These are phyloP conservation scores for Zanthoxylum bungeanum DNA, from an alignment of 345 rosid species.

Conservation along the genomic window DNA sequence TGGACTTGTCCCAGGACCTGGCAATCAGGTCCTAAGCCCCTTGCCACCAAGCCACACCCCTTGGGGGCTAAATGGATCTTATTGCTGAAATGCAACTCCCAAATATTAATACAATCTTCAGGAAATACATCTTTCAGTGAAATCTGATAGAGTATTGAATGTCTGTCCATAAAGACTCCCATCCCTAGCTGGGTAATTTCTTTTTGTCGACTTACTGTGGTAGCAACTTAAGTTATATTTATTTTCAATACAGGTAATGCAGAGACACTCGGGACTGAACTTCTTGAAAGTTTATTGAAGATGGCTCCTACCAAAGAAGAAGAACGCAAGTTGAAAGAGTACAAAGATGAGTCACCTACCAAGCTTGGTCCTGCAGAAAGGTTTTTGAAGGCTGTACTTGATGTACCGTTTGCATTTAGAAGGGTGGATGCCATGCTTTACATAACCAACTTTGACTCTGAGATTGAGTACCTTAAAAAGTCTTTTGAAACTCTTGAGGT, in stretches of 20 bases:
- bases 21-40: too few relatives aligned
- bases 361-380: conserved; percentile 93
- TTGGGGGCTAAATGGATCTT: not conserved
- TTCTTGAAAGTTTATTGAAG: conserved; percentile 86
- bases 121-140: not conserved
- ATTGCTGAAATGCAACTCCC: not conserved
- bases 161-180: not conserved
- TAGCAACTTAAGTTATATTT: conserved; percentile 18
- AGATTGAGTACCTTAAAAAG: conserved; percentile 78
- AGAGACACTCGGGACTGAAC: conserved; percentile 89
- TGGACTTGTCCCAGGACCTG: too few relatives aligned
- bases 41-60: too few relatives aligned
- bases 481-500: conserved; percentile 95
- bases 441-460: conserved; percentile 82
- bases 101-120: not conserved
- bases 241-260: conserved; percentile 63
- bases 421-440: conserved; percentile 89
- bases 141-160: not conserved
- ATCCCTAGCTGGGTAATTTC: not conserved
- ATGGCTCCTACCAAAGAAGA: conserved; percentile 97
- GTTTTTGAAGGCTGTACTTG: conserved; percentile 80
- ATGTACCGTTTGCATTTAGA: conserved; percentile 91
- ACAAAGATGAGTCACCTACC: conserved; percentile 67
- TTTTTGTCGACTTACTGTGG: not conserved
- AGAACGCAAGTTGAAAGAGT: conserved; percentile 78